phyloP scores from a whole-genome alignment of 202 grass and related monocot species.

The Schoenoplectus triqueter region DNA sequence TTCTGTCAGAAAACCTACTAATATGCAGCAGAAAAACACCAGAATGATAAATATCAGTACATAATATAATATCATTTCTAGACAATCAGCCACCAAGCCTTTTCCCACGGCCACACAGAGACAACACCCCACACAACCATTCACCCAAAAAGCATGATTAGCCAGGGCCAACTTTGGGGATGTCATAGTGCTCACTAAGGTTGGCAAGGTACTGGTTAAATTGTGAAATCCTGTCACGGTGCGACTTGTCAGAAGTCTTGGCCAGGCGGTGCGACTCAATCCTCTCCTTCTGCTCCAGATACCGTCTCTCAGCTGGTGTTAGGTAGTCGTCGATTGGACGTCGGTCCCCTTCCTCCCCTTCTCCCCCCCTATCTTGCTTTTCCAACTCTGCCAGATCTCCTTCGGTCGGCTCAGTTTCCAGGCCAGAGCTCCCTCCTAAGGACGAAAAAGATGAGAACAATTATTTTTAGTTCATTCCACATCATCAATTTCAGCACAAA shows the following conservation, averaged over 20 bases:
- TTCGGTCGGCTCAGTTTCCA: slow-evolving; percentile 47
- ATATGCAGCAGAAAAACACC: slow-evolving; percentile 17
- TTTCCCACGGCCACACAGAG: not conserved
- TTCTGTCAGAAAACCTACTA: not conserved
- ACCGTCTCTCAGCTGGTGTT: slow-evolving; percentile 80
- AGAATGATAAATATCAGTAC: not conserved
- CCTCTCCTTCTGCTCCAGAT: slow-evolving; percentile 83
- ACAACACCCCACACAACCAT: too few relatives aligned
- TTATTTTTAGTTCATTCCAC: not conserved
- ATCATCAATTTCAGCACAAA: not conserved
- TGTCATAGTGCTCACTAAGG: slow-evolving; percentile 95
- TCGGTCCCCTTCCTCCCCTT: slow-evolving; percentile 50
- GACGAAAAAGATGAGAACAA: slow-evolving; percentile 25
- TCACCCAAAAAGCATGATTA: slow-evolving; percentile 42
- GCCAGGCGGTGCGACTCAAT: slow-evolving; percentile 68
- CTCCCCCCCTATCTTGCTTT: slow-evolving; percentile 43
- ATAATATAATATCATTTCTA: not conserved
- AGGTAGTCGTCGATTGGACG: slow-evolving; percentile 53
- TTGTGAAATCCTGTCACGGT: slow-evolving; percentile 87
- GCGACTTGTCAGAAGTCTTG: slow-evolving; percentile 85
- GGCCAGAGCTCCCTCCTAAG: slow-evolving; percentile 62
- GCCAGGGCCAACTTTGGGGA: slow-evolving; percentile 95
- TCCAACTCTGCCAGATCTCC: slow-evolving; percentile 46
- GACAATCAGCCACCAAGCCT: not conserved
- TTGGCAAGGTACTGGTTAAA: slow-evolving; percentile 96